These are phyloP conservation scores for Globisporangium alternatum DNA, from an alignment of 352 stramenopile species.

Conservation along the genomic window DNA sequence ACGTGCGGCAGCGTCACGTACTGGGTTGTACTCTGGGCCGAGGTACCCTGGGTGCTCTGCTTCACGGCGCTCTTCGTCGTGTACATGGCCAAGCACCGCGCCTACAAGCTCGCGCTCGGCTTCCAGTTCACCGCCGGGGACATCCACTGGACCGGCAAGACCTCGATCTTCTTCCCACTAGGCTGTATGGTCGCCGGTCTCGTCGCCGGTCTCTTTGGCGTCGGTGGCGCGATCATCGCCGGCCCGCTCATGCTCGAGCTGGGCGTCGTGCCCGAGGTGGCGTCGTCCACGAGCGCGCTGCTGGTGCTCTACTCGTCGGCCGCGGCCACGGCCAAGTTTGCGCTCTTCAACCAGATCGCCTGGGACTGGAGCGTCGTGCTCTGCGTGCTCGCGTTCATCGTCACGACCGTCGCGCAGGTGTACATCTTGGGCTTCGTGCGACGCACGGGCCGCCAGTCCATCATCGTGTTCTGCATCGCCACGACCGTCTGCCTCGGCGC, in stretches of 20 bases:
- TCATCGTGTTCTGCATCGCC: constrained; percentile 52
- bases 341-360: constrained; percentile 45
- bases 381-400: constrained; percentile 38
- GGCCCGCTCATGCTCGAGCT: constrained; percentile 60
- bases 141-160: constrained; percentile 39
- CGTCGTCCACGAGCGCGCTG: constrained; percentile 39
- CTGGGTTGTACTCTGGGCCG: constrained; percentile 33
- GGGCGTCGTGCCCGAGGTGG: constrained; percentile 50
- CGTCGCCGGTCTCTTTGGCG: constrained; percentile 45
- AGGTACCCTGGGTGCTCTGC: constrained; percentile 47
- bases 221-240: constrained; percentile 53
- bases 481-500: constrained; percentile 40
- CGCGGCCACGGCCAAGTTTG: constrained; percentile 46
- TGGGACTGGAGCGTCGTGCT: constrained; percentile 46
- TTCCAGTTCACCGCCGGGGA: constrained; percentile 41
- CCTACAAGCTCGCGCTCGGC: constrained; percentile 36
- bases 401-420: constrained; percentile 44
- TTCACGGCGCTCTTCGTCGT: constrained; percentile 34
- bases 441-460: constrained; percentile 41
- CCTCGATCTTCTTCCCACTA: constrained; percentile 35
- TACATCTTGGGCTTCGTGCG: constrained; percentile 55
- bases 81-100: constrained; percentile 33
- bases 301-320: constrained; percentile 56
- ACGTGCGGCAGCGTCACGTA: constrained; percentile 20
- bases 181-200: constrained; percentile 34